Conservation (phyloP, 352 stramenopile genomes). For the Phytophthora sojae region DNA sequence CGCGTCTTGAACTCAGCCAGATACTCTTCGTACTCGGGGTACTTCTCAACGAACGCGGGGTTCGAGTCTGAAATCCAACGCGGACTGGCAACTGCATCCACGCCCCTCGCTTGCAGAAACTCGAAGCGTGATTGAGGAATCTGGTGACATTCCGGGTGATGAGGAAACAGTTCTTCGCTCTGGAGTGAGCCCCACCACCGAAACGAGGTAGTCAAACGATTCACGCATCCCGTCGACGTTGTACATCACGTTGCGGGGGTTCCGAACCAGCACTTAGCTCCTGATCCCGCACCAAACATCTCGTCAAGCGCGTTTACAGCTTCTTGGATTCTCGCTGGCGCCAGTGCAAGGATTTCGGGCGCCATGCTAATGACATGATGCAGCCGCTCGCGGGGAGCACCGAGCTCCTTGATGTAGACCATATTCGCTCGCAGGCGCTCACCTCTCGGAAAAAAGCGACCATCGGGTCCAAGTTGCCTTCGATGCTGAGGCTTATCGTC, state of each 20-base stretch:
- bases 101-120: conserved; percentile 6
- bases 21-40: background rate
- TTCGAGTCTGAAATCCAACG: background rate
- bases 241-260: background rate
- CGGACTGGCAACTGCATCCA: background rate
- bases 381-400: background rate
- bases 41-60: background rate
- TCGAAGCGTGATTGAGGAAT: background rate
- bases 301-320: background rate
- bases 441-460: no score
- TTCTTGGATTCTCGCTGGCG: background rate
- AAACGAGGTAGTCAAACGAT: background rate
- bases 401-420: no score
- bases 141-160: background rate
- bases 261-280: background rate
- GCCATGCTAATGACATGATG: background rate
- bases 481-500: no score
- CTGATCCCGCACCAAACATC: background rate
- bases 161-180: background rate
- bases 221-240: background rate
- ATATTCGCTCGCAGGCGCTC: no score
- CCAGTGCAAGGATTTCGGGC: background rate
- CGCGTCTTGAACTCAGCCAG: background rate
- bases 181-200: background rate
- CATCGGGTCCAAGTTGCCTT: no score